These are phyloP conservation scores for Striga hermonthica DNA, from an alignment of 305 asterid genomes.

Conservation along the genomic window DNA sequence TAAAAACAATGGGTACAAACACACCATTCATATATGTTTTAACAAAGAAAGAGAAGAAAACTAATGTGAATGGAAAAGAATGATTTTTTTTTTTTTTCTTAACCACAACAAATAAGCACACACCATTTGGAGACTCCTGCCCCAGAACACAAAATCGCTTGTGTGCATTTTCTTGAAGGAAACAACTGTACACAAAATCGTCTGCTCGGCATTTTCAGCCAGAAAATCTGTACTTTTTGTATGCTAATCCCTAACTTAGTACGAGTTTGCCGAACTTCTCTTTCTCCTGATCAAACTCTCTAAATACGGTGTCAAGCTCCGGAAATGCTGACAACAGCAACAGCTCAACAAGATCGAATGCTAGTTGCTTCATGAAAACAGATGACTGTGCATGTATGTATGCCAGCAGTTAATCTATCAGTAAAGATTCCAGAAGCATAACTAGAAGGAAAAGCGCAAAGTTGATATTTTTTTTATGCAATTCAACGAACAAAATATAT, in stretches of 20 bases:
- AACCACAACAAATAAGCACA: background rate
- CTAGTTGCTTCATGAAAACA: constrained; percentile 77
- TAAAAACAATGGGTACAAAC: background rate
- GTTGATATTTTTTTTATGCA: too few relatives aligned
- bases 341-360: constrained; percentile 74
- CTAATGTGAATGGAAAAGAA: background rate
- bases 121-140: constrained; percentile 13
- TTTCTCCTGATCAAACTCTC: constrained; percentile 57
- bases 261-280: constrained; percentile 62
- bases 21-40: too few relatives aligned
- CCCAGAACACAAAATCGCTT: constrained; percentile 24
- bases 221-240: constrained; percentile 20
- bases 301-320: constrained; percentile 67
- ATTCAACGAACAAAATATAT: too few relatives aligned
- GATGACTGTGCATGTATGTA: constrained; percentile 60
- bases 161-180: constrained; percentile 21
- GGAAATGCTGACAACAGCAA: constrained; percentile 78
- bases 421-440: constrained; percentile 23
- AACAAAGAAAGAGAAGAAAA: too few relatives aligned
- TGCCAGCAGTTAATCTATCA: constrained; percentile 23
- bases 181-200: constrained; percentile 32
- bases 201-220: background rate
- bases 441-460: background rate
- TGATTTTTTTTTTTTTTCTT: background rate
- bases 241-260: constrained; percentile 26